Conservation (phyloP, 495 filamentous ascomycete genomes). For the Tetracladium marchalianum region DNA sequence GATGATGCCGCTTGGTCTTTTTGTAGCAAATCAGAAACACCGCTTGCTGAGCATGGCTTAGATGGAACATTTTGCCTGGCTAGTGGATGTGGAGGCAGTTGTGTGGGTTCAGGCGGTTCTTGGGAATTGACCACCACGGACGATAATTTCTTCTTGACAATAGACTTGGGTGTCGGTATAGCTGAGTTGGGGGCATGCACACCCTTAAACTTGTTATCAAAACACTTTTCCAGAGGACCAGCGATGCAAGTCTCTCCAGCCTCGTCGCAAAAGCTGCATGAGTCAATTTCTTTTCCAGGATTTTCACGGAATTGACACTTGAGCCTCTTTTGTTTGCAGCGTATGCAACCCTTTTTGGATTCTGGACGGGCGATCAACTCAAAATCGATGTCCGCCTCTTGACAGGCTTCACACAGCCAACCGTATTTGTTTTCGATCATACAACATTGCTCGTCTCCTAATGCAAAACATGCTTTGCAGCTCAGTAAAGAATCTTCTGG, state of each 20-base stretch:
- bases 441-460: constrained; percentile 10
- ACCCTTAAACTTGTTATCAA: too few species aligned
- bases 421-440: constrained; percentile 5
- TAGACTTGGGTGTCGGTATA: too few species aligned
- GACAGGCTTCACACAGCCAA: constrained; percentile 12
- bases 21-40: too few species aligned
- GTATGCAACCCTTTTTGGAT: constrained; percentile 8
- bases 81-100: too few species aligned
- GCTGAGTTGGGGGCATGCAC: too few species aligned
- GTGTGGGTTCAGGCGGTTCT: too few species aligned
- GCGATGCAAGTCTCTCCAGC: constrained; percentile 4
- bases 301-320: constrained; percentile 2
- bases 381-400: constrained; percentile 9
- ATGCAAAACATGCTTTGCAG: constrained; percentile 13
- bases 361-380: constrained; percentile 10
- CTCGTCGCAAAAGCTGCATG: constrained; percentile 7
- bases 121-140: too few species aligned
- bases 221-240: constrained; percentile 2
- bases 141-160: too few species aligned
- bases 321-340: constrained; percentile 8
- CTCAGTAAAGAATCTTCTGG: background rate
- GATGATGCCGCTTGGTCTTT: too few species aligned
- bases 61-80: too few species aligned
- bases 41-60: too few species aligned
- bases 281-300: constrained; percentile 3